Base-by-base conservation (phyloP, 768 basidiomycete genomes). In the Lactarius sanguifluus region DNA sequence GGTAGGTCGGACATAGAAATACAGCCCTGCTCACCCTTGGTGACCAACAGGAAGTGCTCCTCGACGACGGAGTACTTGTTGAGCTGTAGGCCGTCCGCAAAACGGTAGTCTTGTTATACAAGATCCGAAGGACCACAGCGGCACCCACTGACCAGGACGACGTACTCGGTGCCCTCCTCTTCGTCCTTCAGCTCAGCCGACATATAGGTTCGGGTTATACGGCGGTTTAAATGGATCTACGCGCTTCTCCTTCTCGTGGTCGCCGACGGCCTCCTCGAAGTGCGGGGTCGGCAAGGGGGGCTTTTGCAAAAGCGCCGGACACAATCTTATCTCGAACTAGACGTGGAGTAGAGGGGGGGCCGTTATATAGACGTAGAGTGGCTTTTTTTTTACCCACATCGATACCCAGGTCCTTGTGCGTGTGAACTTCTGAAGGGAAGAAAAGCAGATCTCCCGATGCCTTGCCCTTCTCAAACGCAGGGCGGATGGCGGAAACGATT, bases 11-110 rank as follows among this genome's bases (percentile, higher is more conserved):
- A 40, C 3, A 25, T 15, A 7, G 9, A 6, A 12, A 52, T 52
- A 57, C 32, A 5, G 54, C 10, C 6, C 55, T 57, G 66, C 80
- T 43, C 57, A 91, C 92, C 90, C 82, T 92, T 93, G 25, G 91
- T 90, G 54, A 91, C 85, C 61, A 97, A 76, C n/a, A 97, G 80
- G 72, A 97, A 94, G 73, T 98, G 96, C 55, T 87, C 81, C 0
- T 89, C 90, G 10, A 92, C 83, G 23, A 97, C 85, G 38, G 92
- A 87, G 76, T 84, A 96, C 77, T 93, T 94, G 77, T 94, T 95
- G 72, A 94, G 77, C 92, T 94, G 69, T 54, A n/a, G 3, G n/a
- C 16, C 16, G 28, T 47, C 20, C 47, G 34, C 20, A 32, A 10
- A 30, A 23, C 32, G 32, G 32, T 32, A 32, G 0, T 10, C 16